Conservation (phyloP, 176 grass and related monocot genomes). For the Oryza longistaminata region DNA sequence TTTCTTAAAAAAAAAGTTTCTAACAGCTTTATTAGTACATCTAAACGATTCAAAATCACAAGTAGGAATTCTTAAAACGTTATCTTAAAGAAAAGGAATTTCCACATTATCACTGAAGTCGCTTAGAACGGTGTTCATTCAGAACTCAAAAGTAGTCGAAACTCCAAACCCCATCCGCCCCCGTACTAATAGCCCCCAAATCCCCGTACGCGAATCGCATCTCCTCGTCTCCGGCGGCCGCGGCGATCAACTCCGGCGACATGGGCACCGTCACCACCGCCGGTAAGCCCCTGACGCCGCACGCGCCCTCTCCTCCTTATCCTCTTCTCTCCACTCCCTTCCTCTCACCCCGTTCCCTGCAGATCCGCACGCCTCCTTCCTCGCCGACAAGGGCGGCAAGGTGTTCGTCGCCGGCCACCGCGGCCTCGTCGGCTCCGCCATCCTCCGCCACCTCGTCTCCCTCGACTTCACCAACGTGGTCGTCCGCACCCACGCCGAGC, state of each 20-base stretch:
- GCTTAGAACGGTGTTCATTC: not conserved
- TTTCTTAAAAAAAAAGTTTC: too few relatives aligned
- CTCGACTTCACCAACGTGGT: constrained; percentile 67
- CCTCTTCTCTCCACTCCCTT: too few relatives aligned
- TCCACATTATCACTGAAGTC: not conserved
- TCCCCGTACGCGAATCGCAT: not conserved
- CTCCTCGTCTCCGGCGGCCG: constrained; percentile 1
- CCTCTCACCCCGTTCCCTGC: not conserved
- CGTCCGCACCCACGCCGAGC: constrained; percentile 59
- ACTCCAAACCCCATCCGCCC: not conserved
- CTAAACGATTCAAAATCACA: too few relatives aligned
- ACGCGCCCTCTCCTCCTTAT: too few relatives aligned
- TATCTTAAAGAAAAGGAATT: too few relatives aligned
- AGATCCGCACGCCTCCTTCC: constrained; percentile 54
- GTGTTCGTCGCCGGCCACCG: constrained; percentile 75
- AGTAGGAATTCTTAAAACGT: too few relatives aligned
- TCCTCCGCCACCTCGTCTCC: constrained; percentile 51
- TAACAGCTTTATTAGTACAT: too few relatives aligned
- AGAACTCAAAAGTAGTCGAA: not conserved
- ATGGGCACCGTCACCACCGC: constrained; percentile 47
- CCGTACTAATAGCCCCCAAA: constrained; percentile 16
- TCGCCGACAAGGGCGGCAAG: constrained; percentile 63
- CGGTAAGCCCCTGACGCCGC: not conserved
- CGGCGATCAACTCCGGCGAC: constrained; percentile 12
- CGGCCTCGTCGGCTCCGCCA: constrained; percentile 68